Evolutionary conservation across 202 grass and related monocot genomes (phyloP), one percentile per base, ranked within the genome.

Genomic region (Dendrocalamus latiflorus): DNA sequence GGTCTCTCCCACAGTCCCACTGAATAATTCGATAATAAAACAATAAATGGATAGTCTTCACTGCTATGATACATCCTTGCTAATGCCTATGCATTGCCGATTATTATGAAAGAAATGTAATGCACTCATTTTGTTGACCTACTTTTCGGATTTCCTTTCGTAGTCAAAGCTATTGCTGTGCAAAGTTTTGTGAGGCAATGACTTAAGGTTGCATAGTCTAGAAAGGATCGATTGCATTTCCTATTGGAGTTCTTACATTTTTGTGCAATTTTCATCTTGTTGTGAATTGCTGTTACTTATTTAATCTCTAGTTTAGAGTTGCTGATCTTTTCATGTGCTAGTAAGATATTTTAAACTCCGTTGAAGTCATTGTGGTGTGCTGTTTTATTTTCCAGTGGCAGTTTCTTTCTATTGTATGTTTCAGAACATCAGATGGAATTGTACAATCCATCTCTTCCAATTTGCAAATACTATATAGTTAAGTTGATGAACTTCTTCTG

Each of bases 381-480:
- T 60, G 5, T 26, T 22, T 70, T n/a, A n/a, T 58, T 4, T 80
- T 25, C 44, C 38, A 3, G 21, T 41, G 37, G 16, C 8, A 43
- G 24, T 64, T 11, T 17, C 0, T 60, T 60, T 2, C 9, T 56
- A 18, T 10, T 73, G 5, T 86, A 80, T 84, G 60, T 2, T 38
- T 36, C 76, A 66, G 76, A 79, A n/a, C n/a, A 49, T 79, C n/a
- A 58, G n/a, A 58, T 76, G 57, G 37, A 30, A 30, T 76, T 54
- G 24, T 62, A 77, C 18, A 15, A 65, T 65, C 45, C 21, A 17
- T 57, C n/a, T n/a, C n/a, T 76, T 43, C 53, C 9, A 60, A 0
- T 75, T 24, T 61, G 14, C 18, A 76, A 3, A 16, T 36, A 24
- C 4, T 75, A 65, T 15, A 69, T 17, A 17, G 7, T 54, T 78